Evolutionary conservation across 202 grass and related monocot species (phyloP), one percentile per base, ranked within the genome.

Genomic region (Panicum virgatum): DNA sequence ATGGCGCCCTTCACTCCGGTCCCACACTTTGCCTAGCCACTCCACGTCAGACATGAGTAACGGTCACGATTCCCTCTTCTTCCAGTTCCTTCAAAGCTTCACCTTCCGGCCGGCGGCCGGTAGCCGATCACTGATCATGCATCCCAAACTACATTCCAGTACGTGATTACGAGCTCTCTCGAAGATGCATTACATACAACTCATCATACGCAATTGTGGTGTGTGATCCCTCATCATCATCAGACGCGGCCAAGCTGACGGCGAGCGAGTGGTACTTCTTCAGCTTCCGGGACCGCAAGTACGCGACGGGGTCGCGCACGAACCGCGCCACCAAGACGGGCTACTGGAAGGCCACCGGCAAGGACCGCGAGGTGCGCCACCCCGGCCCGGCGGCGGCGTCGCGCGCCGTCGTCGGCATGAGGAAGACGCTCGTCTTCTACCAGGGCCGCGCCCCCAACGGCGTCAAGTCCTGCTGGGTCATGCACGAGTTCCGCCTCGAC

Each of bases 281-380:
- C 91, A 97, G 89, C 89, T 94, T 97, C 84, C 74, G 91, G 45
- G 94, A 97, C 79, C 91, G 94, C 16, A 97, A 97, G 66, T 97
- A 97, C 34, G 94, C 94, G 6, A 97, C 94, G 19, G 95, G 95
- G 1, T 90, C 82, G 58, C 95, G 95, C 50, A 90, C 90, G 12
- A 98, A 98, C 82, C 95, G 95, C 13, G 90, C 95, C 63, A 98
- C 95, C 30, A 95, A 88, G 86, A 84, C 77, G 0, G 95, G 95
- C 1, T 98, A 98, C 80, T 98, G 92, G 92, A 98, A 98, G 82
- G 96, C 96, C 9, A 98, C 96, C 0, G 96, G 96, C 10, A 98
- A 93, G 58, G 96, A 98, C 80, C 90, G 92, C 0, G 74, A 79
- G 62, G 84, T 98, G 43, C 82, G 86, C 37, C 79, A 80, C 84